phyloP scores from a whole-genome alignment of 495 filamentous ascomycete genomes.

The Achaetomiella virescens region DNA sequence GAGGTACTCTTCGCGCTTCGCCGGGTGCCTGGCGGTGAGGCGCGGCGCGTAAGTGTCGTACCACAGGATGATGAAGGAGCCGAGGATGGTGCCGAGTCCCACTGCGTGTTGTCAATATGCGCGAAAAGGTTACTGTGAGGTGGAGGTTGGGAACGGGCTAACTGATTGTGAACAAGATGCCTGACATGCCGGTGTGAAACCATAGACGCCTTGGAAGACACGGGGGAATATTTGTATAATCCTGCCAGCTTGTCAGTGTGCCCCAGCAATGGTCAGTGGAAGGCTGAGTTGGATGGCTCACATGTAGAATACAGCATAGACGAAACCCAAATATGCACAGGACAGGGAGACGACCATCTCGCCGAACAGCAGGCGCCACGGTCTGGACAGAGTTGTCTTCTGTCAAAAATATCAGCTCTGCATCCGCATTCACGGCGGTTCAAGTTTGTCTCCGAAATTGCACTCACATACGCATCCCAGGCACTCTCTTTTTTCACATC shows the following conservation, averaged over 20 bases:
- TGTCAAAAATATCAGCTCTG: not conserved
- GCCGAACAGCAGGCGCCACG: constrained; percentile 47
- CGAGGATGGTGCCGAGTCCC: constrained; percentile 42
- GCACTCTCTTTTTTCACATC: constrained; percentile 18
- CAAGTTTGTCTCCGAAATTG: no score
- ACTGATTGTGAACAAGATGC: constrained; percentile 27
- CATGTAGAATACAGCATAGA: constrained; percentile 67
- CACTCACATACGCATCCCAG: constrained; percentile 20
- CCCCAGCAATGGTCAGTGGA: not conserved
- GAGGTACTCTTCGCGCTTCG: constrained; percentile 45
- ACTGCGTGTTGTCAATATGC: constrained; percentile 14
- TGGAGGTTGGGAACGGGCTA: constrained; percentile 7
- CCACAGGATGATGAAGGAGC: constrained; percentile 45
- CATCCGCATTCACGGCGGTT: no score
- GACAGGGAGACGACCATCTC: constrained; percentile 60
- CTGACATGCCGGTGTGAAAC: constrained; percentile 33
- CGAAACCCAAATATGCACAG: constrained; percentile 55
- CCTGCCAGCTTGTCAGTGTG: constrained; percentile 2
- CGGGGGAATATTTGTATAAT: constrained; percentile 53
- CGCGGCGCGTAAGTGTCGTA: constrained; percentile 24
- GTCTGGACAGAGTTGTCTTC: constrained; percentile 34
- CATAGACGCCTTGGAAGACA: constrained; percentile 46
- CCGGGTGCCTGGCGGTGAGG: constrained; percentile 14
- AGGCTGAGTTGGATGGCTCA: constrained; percentile 21
- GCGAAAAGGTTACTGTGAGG: not conserved